Evolutionary conservation across 2,329 filamentous ascomycete genomes (phyloP).

Genomic region (Thermothelomyces thermophilus): DNA sequence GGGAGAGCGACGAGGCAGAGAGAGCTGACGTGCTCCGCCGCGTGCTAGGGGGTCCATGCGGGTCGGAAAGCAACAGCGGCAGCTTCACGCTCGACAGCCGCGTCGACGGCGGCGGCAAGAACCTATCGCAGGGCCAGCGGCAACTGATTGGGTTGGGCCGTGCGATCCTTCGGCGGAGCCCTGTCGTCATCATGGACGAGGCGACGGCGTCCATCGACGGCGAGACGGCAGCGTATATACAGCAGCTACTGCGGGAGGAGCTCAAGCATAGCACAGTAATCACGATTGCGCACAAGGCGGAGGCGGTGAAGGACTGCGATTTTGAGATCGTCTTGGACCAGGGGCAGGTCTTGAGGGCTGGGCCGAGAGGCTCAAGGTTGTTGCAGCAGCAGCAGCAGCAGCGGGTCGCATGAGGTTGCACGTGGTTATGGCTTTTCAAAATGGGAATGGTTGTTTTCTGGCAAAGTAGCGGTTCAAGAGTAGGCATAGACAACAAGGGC

Average conservation of each 20-base stretch:
- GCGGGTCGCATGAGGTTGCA: neutral
- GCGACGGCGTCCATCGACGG: constrained; percentile 58
- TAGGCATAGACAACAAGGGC: no score
- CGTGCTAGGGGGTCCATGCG: constrained; percentile 42
- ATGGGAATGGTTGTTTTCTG: neutral
- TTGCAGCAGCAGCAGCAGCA: neutral
- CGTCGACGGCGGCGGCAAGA: constrained; percentile 54
- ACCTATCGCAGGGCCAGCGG: constrained; percentile 56
- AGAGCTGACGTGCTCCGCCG: constrained; percentile 48
- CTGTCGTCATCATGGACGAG: constrained; percentile 58
- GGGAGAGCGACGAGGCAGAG: constrained; percentile 47
- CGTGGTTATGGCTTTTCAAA: neutral
- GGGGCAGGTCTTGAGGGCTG: constrained; percentile 45
- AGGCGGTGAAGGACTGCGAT: constrained; percentile 54
- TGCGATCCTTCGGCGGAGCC: constrained; percentile 53
- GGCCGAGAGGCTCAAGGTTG: constrained; percentile 21
- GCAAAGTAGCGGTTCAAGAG: neutral
- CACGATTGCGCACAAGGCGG: constrained; percentile 58
- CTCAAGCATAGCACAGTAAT: constrained; percentile 53
- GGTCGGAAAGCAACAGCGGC: neutral
- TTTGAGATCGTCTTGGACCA: constrained; percentile 49
- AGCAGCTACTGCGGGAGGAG: constrained; percentile 50
- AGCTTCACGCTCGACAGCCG: constrained; percentile 40
- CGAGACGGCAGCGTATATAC: constrained; percentile 51
- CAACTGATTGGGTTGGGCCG: constrained; percentile 56